Evolutionary conservation across 139 green algal genomes (phyloP).

Genomic region (Chlorella sp.): DNA sequence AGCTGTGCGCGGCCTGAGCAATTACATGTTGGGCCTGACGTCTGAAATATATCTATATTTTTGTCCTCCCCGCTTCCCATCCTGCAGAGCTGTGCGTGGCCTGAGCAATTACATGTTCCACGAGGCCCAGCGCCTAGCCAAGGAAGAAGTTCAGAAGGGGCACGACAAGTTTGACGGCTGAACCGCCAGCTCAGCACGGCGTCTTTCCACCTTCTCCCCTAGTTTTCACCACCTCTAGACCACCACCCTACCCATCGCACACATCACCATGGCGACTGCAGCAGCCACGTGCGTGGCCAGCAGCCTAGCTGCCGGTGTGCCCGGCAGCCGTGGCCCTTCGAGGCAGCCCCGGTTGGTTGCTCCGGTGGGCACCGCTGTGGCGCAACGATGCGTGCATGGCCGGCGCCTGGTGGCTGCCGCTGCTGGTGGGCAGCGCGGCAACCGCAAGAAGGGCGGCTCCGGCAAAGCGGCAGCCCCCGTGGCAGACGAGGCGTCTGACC

Average conservation of each 20-base stretch:
- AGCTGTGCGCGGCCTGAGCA: conserved; percentile 61
- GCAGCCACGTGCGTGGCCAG: background rate
- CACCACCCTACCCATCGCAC: background rate
- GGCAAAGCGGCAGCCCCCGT: background rate
- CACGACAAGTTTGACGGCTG: conserved; percentile 58
- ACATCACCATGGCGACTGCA: background rate
- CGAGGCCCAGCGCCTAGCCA: conserved; percentile 70
- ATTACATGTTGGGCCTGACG: conserved; percentile 84
- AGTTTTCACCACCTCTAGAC: background rate
- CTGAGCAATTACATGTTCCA: conserved; percentile 77
- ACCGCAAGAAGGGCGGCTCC: background rate
- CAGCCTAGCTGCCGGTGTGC: background rate
- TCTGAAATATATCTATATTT: too few species aligned
- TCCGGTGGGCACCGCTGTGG: background rate
- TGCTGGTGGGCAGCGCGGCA: background rate
- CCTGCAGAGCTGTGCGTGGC: conserved; percentile 57
- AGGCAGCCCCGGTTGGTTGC: background rate
- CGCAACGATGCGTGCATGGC: background rate
- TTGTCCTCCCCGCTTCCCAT: background rate
- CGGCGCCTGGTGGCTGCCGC: background rate
- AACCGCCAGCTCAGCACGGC: background rate
- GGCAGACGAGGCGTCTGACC: background rate
- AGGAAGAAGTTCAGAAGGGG: conserved; percentile 52
- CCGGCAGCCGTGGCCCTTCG: background rate
- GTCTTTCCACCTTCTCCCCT: background rate